phyloP scores from a whole-genome alignment of 176 grass and related monocot genomes.

The Bonia amplexicaulis region DNA sequence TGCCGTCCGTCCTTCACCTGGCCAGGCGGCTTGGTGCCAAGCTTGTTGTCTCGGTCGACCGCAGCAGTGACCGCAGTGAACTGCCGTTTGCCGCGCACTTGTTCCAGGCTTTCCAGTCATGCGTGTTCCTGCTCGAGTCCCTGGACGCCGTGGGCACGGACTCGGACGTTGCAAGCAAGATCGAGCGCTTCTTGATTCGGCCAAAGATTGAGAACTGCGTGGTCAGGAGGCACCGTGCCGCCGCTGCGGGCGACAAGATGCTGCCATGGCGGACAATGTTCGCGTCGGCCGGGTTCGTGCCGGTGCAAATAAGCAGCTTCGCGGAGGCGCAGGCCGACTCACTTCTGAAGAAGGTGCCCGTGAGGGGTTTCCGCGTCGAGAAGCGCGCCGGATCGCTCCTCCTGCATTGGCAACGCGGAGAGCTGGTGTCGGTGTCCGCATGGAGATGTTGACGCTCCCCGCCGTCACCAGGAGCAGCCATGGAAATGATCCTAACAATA shows the following conservation, averaged over 20 bases:
- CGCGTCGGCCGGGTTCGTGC: slow-evolving; percentile 55
- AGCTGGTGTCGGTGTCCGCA: slow-evolving; percentile 56
- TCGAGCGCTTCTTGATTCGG: slow-evolving; percentile 64
- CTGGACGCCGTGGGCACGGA: slow-evolving; percentile 59
- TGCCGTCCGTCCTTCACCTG: slow-evolving; percentile 54
- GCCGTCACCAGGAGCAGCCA: neutral
- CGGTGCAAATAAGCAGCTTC: slow-evolving; percentile 63
- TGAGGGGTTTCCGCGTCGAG: slow-evolving; percentile 71
- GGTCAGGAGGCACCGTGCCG: slow-evolving; percentile 35
- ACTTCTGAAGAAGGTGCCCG: slow-evolving; percentile 64
- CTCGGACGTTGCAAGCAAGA: slow-evolving; percentile 40
- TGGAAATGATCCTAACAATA: slow-evolving; percentile 27
- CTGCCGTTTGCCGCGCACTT: slow-evolving; percentile 58
- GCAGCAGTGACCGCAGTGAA: slow-evolving; percentile 44
- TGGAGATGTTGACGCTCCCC: slow-evolving; percentile 54
- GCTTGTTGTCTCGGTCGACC: slow-evolving; percentile 66
- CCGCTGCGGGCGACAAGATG: slow-evolving; percentile 21
- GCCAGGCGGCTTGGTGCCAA: slow-evolving; percentile 57
- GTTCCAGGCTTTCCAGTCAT: slow-evolving; percentile 60
- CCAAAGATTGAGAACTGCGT: slow-evolving; percentile 55
- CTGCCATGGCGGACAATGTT: slow-evolving; percentile 55
- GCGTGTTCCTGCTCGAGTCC: slow-evolving; percentile 58
- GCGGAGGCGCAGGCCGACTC: slow-evolving; percentile 69
- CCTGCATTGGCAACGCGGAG: slow-evolving; percentile 61
- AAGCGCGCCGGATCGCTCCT: slow-evolving; percentile 53